Conservation (phyloP, 1,139 yeast genomes). For the Zygoascus meyerae region DNA sequence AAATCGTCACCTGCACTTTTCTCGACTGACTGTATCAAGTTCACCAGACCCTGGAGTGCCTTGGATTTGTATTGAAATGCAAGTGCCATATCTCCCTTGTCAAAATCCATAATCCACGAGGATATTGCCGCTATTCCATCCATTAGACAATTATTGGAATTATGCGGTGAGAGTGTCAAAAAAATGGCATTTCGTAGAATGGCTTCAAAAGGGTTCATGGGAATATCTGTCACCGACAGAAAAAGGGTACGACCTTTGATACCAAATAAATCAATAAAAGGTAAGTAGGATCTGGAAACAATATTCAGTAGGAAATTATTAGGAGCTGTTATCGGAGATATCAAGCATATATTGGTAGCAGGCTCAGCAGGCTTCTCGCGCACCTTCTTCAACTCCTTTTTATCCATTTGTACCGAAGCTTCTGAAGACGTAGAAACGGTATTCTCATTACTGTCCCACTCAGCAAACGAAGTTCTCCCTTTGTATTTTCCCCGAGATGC, state of each 20-base stretch:
- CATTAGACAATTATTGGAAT: slow-evolving; percentile 4
- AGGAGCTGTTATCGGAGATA: too few species aligned
- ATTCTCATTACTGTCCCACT: too few species aligned
- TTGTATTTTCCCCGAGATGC: too few species aligned
- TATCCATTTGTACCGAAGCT: too few species aligned
- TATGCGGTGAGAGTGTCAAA: neutral
- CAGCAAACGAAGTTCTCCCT: too few species aligned
- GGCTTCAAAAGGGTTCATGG: slow-evolving; percentile 9
- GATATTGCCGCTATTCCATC: slow-evolving; percentile 8
- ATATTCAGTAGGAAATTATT: neutral
- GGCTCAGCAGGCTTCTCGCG: too few species aligned
- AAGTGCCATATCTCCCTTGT: neutral
- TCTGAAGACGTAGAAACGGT: too few species aligned
- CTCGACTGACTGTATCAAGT: neutral
- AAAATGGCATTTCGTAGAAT: slow-evolving; percentile 6
- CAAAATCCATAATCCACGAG: slow-evolving; percentile 7
- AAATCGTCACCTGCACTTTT: neutral
- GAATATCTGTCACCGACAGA: slow-evolving; percentile 7
- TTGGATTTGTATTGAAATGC: slow-evolving; percentile 6
- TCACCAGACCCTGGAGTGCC: neutral
- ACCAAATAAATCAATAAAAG: slow-evolving; percentile 3
- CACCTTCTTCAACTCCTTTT: too few species aligned
- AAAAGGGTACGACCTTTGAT: slow-evolving; percentile 2
- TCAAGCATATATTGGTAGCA: too few species aligned
- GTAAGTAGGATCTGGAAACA: slow-evolving; percentile 1